Evolutionary conservation across 306 rosid genomes (phyloP), one percentile per base, ranked within the genome.

Genomic region (Medicago lupulina): DNA sequence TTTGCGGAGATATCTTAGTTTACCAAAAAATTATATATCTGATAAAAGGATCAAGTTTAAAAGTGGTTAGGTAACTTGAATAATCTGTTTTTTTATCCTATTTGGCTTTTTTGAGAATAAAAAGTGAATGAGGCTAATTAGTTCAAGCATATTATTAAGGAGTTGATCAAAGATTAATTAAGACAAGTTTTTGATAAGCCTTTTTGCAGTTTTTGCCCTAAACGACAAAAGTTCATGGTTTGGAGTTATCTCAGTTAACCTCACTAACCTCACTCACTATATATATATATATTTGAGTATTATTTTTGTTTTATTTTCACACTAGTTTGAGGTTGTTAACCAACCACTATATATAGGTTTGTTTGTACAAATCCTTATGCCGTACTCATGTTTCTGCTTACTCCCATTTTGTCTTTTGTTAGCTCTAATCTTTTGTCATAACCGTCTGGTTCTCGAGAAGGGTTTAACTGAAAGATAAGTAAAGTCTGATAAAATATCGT

Each of bases 181-280:
- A 73, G 76, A 74, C 63, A 60, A 62, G 40, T 64, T 69, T 53
- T 74, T 58, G 70, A 71, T 82, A 13, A 46, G 53, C 57, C n/a
- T 47, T 79, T 81, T 78, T 53, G 16, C 0, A 4, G 55, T 8
- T 47, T 68, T 81, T 51, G 79, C 71, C 79, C 79, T 73, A 84
- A 76, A 76, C 78, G 84, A 82, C 83, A 86, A 79, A 83, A 84
- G 28, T 64, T 79, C 46, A 39, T 64, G n/a, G 25, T 82, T 82
- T 76, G 83, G 86, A 79, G 51, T 72, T 85, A 76, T 79, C 82
- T 79, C 51, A 47, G 9, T 41, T 76, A 66, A 72, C 53, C 62
- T 66, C 61, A 66, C 36, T 80, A 38, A 31, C 41, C n/a, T n/a
- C n/a, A n/a, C n/a, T n/a, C n/a, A n/a, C n/a, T n/a, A n/a, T n/a